Base-by-base conservation (phyloP, 140 eudicot species). In the Bidens hawaiensis region DNA sequence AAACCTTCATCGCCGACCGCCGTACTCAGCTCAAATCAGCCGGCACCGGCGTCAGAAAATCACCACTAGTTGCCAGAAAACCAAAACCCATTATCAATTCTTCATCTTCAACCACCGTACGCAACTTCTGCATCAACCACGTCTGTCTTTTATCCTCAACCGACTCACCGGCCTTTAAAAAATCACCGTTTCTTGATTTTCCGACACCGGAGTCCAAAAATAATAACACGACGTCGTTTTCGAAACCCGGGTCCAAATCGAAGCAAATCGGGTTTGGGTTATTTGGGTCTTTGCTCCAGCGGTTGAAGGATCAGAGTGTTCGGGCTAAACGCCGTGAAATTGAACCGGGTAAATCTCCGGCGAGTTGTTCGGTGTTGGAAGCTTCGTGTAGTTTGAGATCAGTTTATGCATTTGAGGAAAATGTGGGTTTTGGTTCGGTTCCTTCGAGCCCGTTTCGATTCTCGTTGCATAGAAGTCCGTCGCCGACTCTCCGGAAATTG, bases 381-480 rank as follows among this genome's bases (percentile, higher is more conserved):
- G 72, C 83, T 1, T 86, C 94, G 30, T 76, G 82, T 24, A 81
- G 84, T 34, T 67, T 78, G 2, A 55, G 86, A 72, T 81, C 91
- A 16, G 76, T 78, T 52, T 70, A 68, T n/a, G 78, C 65, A 9
- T 62, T 31, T 12, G 83, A 77, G 13, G 77, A 78, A 17, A 57
- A 18, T 23, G 78, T 70, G 34, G 72, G 75, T 41, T 75, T 76
- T 14, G 83, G 94, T 19, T 68, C 73, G 0, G 78, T 78, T 41
- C 85, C 87, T 2, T 19, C 81, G 0, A 90, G 95, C 68, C 96
- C 97, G 41, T 90, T 90, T 66, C 78, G 87, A 26, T 86, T 90
- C 63, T 67, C 90, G 3, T 81, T 90, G 19, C 84, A 69, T 14
- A 58, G 19, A 36, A 75, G 82, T 53, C 86, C 95, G 24, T 75